These are phyloP conservation scores for Cryphonectria parasitica DNA, from an alignment of 2,329 filamentous ascomycete species.

Conservation along the genomic window DNA sequence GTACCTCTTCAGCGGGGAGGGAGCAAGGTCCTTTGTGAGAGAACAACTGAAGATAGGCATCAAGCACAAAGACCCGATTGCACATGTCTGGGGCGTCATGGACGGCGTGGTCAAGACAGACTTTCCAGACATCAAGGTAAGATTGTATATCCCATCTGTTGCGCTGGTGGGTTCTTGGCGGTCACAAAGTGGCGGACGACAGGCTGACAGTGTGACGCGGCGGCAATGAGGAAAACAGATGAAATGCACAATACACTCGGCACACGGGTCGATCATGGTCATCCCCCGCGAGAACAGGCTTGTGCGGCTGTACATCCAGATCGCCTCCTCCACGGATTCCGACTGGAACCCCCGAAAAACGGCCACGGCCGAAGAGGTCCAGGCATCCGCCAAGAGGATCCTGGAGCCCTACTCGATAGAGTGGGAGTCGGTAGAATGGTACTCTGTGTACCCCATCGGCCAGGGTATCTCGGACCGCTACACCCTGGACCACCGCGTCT, in stretches of 20 bases:
- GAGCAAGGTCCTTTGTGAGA: slow-evolving; percentile 68
- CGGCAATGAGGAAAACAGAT: slow-evolving; percentile 47
- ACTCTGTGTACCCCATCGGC: slow-evolving; percentile 76
- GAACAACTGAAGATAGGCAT: slow-evolving; percentile 71
- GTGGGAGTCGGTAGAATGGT: slow-evolving; percentile 73
- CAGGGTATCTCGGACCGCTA: slow-evolving; percentile 73
- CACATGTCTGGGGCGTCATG: slow-evolving; percentile 77
- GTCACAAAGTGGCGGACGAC: not conserved
- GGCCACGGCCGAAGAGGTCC: slow-evolving; percentile 66
- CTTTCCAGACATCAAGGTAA: slow-evolving; percentile 76
- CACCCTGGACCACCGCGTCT: slow-evolving; percentile 70
- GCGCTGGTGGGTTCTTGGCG: not conserved
- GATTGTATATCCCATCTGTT: slow-evolving; percentile 23
- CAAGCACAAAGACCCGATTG: slow-evolving; percentile 70
- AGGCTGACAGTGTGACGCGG: not conserved
- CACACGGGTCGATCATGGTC: slow-evolving; percentile 76
- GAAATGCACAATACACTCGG: slow-evolving; percentile 77
- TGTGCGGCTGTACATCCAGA: slow-evolving; percentile 72
- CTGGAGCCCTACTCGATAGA: slow-evolving; percentile 68
- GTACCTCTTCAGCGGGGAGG: slow-evolving; percentile 74
- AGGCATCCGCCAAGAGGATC: slow-evolving; percentile 67
- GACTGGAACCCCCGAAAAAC: slow-evolving; percentile 66
- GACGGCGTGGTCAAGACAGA: slow-evolving; percentile 73
- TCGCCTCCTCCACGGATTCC: slow-evolving; percentile 62
- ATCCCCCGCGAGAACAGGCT: slow-evolving; percentile 73